Conservation (phyloP, 352 stramenopile genomes). For the Pythium brassicae region DNA sequence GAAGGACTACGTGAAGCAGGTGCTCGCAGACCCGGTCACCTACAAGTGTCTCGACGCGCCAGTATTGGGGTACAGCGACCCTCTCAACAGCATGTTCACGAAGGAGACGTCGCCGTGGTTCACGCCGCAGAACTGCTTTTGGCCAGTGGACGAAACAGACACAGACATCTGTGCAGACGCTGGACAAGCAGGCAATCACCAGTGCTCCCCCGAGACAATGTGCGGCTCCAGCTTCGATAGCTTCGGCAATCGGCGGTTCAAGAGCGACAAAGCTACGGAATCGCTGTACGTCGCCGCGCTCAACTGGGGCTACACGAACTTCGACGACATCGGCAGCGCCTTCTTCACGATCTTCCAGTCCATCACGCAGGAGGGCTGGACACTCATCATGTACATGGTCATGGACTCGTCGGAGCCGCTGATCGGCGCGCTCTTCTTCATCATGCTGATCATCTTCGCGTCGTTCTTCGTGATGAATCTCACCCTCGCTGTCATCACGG, state of each 20-base stretch:
- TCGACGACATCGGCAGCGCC: constrained; percentile 87
- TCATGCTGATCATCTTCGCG: constrained; percentile 88
- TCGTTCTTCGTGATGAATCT: constrained; percentile 94
- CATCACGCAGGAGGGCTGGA: constrained; percentile 94
- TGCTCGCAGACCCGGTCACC: constrained; percentile 25
- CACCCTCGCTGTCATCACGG: constrained; percentile 88
- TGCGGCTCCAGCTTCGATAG: constrained; percentile 73
- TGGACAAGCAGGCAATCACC: constrained; percentile 43
- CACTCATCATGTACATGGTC: constrained; percentile 89
- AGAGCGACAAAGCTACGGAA: constrained; percentile 34
- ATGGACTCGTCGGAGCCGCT: constrained; percentile 54
- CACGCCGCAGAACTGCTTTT: constrained; percentile 84
- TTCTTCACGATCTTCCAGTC: constrained; percentile 94
- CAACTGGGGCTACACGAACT: constrained; percentile 91
- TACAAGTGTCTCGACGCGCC: constrained; percentile 36
- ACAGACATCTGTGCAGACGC: constrained; percentile 57
- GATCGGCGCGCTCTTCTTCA: constrained; percentile 82
- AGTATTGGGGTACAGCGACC: constrained; percentile 54
- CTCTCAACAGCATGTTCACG: constrained; percentile 21
- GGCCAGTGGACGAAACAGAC: constrained; percentile 86
- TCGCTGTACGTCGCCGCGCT: constrained; percentile 49
- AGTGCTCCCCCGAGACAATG: constrained; percentile 28
- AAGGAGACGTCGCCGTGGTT: constrained; percentile 74
- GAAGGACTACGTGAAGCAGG: constrained; percentile 34
- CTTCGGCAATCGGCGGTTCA: constrained; percentile 67